phyloP scores from a whole-genome alignment of 2,329 filamentous ascomycete species.

The Tolypocladium tundrense region DNA sequence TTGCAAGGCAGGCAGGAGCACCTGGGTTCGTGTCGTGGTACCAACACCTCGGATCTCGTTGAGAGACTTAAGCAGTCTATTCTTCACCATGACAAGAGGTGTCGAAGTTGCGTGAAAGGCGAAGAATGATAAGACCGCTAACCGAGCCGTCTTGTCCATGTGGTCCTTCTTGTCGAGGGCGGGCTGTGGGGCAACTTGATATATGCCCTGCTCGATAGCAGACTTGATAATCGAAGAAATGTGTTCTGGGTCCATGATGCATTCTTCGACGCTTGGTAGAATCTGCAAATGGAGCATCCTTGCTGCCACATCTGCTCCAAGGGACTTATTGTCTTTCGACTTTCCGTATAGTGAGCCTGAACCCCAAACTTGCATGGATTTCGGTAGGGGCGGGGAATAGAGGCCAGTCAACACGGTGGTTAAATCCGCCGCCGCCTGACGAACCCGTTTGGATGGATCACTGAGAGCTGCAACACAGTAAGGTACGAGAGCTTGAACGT shows the following conservation, averaged over 20 bases:
- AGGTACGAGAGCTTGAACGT: constrained; percentile 74
- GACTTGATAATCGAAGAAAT: constrained; percentile 50
- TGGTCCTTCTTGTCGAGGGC: constrained; percentile 41
- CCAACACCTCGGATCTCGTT: constrained; percentile 64
- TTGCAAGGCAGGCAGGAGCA: constrained; percentile 65
- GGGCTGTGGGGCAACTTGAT: constrained; percentile 18
- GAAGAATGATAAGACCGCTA: constrained; percentile 60
- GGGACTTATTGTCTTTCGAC: constrained; percentile 33
- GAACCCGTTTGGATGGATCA: constrained; percentile 66
- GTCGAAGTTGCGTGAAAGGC: constrained; percentile 61
- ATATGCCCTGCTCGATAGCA: constrained; percentile 29
- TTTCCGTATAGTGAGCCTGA: constrained; percentile 55
- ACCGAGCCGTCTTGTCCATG: constrained; percentile 49
- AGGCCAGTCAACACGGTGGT: constrained; percentile 43
- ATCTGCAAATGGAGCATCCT: constrained; percentile 57
- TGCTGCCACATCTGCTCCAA: constrained; percentile 45
- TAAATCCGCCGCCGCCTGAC: constrained; percentile 63
- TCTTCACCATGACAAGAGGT: constrained; percentile 59
- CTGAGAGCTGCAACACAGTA: constrained; percentile 67
- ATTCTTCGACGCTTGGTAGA: constrained; percentile 75
- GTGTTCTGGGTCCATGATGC: constrained; percentile 66
- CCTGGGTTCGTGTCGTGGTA: constrained; percentile 57
- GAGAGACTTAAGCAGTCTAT: constrained; percentile 60
- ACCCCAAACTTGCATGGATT: constrained; percentile 46
- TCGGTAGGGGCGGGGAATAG: constrained; percentile 29